Evolutionary conservation across 2,329 filamentous ascomycete species (phyloP), one percentile per base, ranked within the genome.

Genomic region (Amauroascus niger): DNA sequence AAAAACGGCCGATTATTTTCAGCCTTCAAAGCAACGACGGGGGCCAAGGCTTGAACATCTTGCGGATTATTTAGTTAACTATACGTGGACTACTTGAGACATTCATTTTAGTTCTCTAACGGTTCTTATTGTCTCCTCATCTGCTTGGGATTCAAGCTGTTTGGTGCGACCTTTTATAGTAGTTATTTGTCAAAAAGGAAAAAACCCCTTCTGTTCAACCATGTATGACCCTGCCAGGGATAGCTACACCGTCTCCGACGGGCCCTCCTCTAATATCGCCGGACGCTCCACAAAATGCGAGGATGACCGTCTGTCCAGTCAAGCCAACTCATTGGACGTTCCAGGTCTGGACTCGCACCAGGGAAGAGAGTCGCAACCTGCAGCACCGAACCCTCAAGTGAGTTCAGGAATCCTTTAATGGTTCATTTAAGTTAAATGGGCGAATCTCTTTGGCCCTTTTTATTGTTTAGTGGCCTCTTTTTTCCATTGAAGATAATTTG

Each of bases 151-250:
- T 35, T 4, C 13, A 11, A 35, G 14, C 14, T 35, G 33, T 35
- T n/a, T n/a, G 33, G 6, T n/a, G 14, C 8, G 33, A 11, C 33
- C 9, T 35, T n/a, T 35, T 3, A 13, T 11, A 6, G 9, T 9
- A 35, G 14, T n/a, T n/a, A n/a, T n/a, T n/a, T n/a, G n/a, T n/a
- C n/a, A n/a, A n/a, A n/a, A n/a, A n/a, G n/a, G n/a, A n/a, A n/a
- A n/a, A n/a, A n/a, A n/a, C 33, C 8, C 8, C 4, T 4, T 35
- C 33, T 24, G 8, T 40, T 6, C 28, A 32, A 51, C 57, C 26
- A 63, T 63, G 61, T 68, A 68, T 53, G 65, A 68, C 55, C 65
- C 66, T 49, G 65, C 66, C 28, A 58, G 65, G 57, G 65, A 68
- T 56, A 64, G 58, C 33, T 68, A 64, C 59, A 64, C 60, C 35